Evolutionary conservation across 495 filamentous ascomycete species (phyloP).

Genomic region (Podospora australis): DNA sequence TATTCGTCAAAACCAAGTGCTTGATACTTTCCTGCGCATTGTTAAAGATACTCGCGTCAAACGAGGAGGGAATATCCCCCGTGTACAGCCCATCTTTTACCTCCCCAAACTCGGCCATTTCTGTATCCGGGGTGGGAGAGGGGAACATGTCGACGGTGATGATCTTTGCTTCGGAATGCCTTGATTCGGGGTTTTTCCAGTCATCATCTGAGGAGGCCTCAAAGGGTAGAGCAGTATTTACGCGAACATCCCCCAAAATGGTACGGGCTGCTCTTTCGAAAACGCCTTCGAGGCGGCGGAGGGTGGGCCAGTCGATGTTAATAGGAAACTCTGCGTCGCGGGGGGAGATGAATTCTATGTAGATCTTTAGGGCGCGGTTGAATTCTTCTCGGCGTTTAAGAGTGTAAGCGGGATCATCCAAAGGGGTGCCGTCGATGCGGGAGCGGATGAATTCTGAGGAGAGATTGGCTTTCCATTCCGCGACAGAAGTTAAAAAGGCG

Average conservation of each 20-base stretch:
- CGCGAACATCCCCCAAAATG: constrained; percentile 7
- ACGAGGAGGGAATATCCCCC: constrained; percentile 41
- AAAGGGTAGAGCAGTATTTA: constrained; percentile 14
- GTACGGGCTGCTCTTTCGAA: constrained; percentile 28
- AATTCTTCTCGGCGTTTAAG: constrained; percentile 29
- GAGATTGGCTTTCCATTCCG: constrained; percentile 45
- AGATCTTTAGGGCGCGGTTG: constrained; percentile 51
- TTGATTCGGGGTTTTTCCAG: constrained; percentile 6
- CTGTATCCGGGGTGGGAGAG: background rate
- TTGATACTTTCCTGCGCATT: constrained; percentile 56
- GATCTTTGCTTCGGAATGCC: constrained; percentile 12
- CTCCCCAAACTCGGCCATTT: background rate
- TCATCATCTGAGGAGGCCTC: constrained; percentile 6
- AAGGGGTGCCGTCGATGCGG: background rate
- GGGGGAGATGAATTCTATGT: constrained; percentile 48
- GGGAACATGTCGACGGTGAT: background rate
- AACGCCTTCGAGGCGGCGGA: constrained; percentile 24
- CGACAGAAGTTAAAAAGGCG: constrained; percentile 53
- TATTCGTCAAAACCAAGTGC: constrained; percentile 63
- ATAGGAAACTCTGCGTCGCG: constrained; percentile 55
- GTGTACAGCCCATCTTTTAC: too few relatives aligned
- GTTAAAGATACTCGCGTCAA: constrained; percentile 51
- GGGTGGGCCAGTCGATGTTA: constrained; percentile 46
- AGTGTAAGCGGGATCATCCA: background rate
- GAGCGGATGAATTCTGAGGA: constrained; percentile 12